Conservation (phyloP, 2,329 filamentous ascomycete genomes). For the Penicillium nordicum region DNA sequence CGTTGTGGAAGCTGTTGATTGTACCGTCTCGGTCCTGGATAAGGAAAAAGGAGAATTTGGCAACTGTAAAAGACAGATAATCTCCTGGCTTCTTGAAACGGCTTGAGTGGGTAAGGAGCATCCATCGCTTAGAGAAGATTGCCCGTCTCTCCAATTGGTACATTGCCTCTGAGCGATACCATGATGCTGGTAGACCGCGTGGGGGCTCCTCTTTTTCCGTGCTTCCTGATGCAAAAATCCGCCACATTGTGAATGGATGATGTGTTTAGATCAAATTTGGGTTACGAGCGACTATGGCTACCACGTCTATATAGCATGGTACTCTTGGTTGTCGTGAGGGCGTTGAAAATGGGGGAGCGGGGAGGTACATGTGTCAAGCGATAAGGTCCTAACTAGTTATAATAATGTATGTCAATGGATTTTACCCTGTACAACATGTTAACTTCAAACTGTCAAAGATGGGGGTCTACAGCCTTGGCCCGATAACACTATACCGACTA, state of each 20-base stretch:
- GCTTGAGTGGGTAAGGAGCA: constrained; percentile 21
- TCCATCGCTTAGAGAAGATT: constrained; percentile 27
- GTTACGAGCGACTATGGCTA: neutral
- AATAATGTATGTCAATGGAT: neutral
- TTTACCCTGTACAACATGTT: neutral
- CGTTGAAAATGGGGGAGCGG: neutral
- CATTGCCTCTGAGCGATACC: constrained; percentile 26
- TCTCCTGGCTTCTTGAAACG: constrained; percentile 24
- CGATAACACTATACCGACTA: neutral
- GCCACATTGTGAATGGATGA: constrained; percentile 14
- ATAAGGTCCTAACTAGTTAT: neutral
- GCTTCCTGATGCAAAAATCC: neutral
- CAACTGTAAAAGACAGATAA: constrained; percentile 18
- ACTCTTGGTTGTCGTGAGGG: neutral
- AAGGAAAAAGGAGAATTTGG: constrained; percentile 16
- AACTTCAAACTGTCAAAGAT: constrained; percentile 6
- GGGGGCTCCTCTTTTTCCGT: constrained; percentile 2
- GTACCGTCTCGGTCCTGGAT: constrained; percentile 13
- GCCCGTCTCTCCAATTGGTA: constrained; percentile 27
- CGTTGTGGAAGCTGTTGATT: constrained; percentile 24
- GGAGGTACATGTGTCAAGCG: neutral
- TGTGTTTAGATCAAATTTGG: neutral
- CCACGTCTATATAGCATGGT: neutral
- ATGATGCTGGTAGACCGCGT: constrained; percentile 23
- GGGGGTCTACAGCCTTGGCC: neutral